Evolutionary conservation across 306 rosid genomes (phyloP), one percentile per base, ranked within the genome.

Genomic region (Potentilla sterilis): DNA sequence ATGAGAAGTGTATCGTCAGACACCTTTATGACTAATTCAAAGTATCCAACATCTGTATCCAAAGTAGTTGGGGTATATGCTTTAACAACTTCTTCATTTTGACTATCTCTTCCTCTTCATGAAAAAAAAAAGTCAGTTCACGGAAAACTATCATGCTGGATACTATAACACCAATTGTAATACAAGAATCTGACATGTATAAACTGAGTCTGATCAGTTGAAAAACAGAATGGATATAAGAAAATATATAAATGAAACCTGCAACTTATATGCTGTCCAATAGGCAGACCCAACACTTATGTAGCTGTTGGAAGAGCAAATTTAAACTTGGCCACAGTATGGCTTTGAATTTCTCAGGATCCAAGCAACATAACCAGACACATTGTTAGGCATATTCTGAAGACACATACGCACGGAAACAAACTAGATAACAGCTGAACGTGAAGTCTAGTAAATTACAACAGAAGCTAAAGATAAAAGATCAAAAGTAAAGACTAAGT

Each of bases 1-100:
- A 61, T 61, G 19, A 61, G n/a, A 61, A 69, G 51, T 41, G 10
- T 12, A 6, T 28, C 15, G 9, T 11, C 37, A 43, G 34, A 24
- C 73, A 92, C 97, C 96, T 92, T 92, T 34, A 86, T 85, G 54
- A 85, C 97, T 74, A 89, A 82, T 7, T 92, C 96, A 64, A 92
- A 92, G 85, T 88, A 84, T 35, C 96, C 97, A 69, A 86, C 34
- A 84, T 89, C 80, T 9, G 90, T 82, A 83, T 92, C 88, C 90
- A 92, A 88, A 35, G 96, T 92, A 77, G 89, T 85, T 54, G 97
- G 97, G 44, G 97, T 92, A 55, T 92, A 92, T 24, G 97, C 83
- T 81, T 89, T 92, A 57, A 55, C 28, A 55, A 89, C 96, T 76
- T 86, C 86, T 61, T 76, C 85, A 72, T 92, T 91, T 57, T 67